phyloP scores from a whole-genome alignment of 2,329 filamentous ascomycete species.

The Waltergamsia citrina region DNA sequence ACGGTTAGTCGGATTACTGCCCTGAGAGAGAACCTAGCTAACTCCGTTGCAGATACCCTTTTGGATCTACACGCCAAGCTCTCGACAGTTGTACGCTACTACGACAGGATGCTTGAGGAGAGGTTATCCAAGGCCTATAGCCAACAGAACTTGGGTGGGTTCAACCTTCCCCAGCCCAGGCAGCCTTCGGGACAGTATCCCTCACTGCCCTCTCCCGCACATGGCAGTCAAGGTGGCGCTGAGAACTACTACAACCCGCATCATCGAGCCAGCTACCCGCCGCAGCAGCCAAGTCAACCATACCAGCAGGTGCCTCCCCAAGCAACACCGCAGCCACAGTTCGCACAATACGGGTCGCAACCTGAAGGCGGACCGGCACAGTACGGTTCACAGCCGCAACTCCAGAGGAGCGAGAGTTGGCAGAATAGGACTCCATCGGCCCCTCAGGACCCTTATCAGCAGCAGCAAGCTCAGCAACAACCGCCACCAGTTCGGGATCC shows the following conservation, averaged over 20 bases:
- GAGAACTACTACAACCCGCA: slow-evolving; percentile 80
- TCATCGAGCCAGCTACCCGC: slow-evolving; percentile 35
- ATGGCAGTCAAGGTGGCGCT: slow-evolving; percentile 40
- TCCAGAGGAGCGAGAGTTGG: slow-evolving; percentile 43
- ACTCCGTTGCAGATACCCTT: slow-evolving; percentile 58
- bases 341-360: slow-evolving; percentile 30
- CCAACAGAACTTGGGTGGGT: slow-evolving; percentile 63
- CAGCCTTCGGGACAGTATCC: slow-evolving; percentile 60
- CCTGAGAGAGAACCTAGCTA: not conserved
- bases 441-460: slow-evolving; percentile 10
- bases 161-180: slow-evolving; percentile 43
- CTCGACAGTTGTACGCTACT: slow-evolving; percentile 92
- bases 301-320: slow-evolving; percentile 20
- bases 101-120: slow-evolving; percentile 96
- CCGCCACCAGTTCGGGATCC: slow-evolving; percentile 13
- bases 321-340: slow-evolving; percentile 28
- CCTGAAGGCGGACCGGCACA: slow-evolving; percentile 28
- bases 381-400: slow-evolving; percentile 33
- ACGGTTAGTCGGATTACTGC: slow-evolving; percentile 55
- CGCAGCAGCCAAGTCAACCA: slow-evolving; percentile 12
- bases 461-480: slow-evolving; percentile 12
- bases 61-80: slow-evolving; percentile 92
- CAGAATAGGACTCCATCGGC: slow-evolving; percentile 28
- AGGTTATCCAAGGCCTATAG: slow-evolving; percentile 86
- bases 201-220: slow-evolving; percentile 47